Percentiles rank a stretch among this genome's conserved stretches.
Evolutionary conservation across 768 basidiomycete species (phyloP).

Genomic region (Boletus rubescentipes): DNA sequence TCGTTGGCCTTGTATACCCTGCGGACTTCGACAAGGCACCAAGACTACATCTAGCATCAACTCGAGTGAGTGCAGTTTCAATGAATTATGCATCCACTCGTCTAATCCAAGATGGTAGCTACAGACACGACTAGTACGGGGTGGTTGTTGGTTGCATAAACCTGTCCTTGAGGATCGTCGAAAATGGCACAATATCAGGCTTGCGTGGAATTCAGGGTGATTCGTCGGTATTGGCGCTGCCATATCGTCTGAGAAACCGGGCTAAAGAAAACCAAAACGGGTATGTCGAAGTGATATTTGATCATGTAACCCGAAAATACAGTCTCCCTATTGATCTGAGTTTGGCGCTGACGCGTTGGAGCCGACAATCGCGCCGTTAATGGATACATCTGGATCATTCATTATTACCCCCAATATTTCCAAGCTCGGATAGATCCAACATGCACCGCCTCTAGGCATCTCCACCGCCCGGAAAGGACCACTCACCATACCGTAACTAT

Average conservation of each 20-base stretch:
- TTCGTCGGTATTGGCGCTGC: no score
- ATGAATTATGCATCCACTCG: not conserved
- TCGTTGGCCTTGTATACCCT: no score
- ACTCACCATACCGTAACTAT: no score
- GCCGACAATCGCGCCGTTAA: not conserved
- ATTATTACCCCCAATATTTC: not conserved
- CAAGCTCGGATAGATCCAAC: no score
- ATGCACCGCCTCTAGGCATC: no score
- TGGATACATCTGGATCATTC: no score
- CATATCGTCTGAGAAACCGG: not conserved
- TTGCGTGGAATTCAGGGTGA: no score
- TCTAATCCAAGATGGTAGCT: not conserved
- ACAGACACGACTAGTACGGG: no score
- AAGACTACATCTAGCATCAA: not conserved
- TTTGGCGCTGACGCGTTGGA: not conserved
- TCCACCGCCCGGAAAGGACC: no score
- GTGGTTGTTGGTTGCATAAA: not conserved
- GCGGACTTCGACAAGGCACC: not conserved
- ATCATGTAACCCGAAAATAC: not conserved
- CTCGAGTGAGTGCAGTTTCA: not conserved
- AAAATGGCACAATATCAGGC: not conserved
- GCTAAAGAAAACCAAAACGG: not conserved
- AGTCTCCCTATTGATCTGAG: not conserved
- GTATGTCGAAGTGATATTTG: not conserved
- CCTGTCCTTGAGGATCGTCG: not conserved